phyloP scores from a whole-genome alignment of 2,329 filamentous ascomycete species.

The Dothidotthia symphoricarpi region DNA sequence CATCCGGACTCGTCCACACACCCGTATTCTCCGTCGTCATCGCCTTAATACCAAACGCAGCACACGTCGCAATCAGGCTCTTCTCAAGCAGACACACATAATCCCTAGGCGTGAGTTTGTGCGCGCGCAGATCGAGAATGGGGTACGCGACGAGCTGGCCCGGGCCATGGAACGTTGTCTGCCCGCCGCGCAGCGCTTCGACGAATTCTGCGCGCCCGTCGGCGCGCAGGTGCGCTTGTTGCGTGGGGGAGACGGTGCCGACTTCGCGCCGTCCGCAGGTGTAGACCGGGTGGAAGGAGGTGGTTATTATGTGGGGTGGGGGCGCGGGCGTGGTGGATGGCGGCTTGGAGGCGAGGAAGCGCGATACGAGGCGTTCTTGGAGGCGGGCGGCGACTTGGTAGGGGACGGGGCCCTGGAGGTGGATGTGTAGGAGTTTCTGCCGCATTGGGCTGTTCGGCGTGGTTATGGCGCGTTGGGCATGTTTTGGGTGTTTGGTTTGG shows the following conservation, averaged over 20 bases:
- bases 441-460: constrained; percentile 44
- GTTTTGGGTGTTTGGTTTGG: not conserved
- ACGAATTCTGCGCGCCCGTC: constrained; percentile 59
- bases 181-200: constrained; percentile 76
- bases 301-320: constrained; percentile 70
- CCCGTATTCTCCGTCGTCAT: constrained; percentile 74
- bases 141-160: constrained; percentile 93
- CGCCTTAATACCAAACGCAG: constrained; percentile 59
- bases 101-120: constrained; percentile 66
- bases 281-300: constrained; percentile 79
- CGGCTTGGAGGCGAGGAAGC: constrained; percentile 62
- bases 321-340: constrained; percentile 49
- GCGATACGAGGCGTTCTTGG: constrained; percentile 57
- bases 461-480: constrained; percentile 6
- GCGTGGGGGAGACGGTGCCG: constrained; percentile 47
- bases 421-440: constrained; percentile 59
- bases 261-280: constrained; percentile 83
- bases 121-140: constrained; percentile 73
- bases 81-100: constrained; percentile 80
- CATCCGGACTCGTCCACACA: constrained; percentile 62
- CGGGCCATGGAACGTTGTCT: constrained; percentile 93
- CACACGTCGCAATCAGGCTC: constrained; percentile 67
- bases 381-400: constrained; percentile 57
- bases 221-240: constrained; percentile 45
- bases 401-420: constrained; percentile 54